These are phyloP conservation scores for Neurospora intermedia DNA, from an alignment of 495 filamentous ascomycete genomes.

Conservation along the genomic window DNA sequence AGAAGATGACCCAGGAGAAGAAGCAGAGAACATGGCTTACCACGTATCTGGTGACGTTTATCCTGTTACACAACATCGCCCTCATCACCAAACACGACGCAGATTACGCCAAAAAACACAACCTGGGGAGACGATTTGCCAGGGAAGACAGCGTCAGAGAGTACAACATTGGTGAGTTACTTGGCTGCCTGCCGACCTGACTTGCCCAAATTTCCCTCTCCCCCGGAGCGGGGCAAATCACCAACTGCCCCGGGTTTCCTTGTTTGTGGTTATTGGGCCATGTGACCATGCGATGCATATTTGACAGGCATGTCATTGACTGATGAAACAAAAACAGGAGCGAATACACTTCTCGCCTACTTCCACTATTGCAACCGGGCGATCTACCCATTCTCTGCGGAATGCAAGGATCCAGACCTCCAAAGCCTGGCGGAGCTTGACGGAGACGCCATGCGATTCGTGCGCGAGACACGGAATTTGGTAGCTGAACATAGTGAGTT, in stretches of 20 bases:
- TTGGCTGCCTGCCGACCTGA: neutral
- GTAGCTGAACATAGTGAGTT: constrained; percentile 33
- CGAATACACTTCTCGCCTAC: constrained; percentile 47
- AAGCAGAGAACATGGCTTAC: constrained; percentile 46
- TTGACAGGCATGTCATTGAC: neutral
- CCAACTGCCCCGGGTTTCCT: neutral
- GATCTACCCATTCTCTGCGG: constrained; percentile 36
- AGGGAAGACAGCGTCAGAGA: constrained; percentile 40
- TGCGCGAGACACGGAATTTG: constrained; percentile 27
- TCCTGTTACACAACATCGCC: constrained; percentile 47
- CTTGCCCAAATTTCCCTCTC: neutral
- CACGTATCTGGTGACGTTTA: constrained; percentile 47
- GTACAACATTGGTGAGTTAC: constrained; percentile 37
- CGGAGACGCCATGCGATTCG: constrained; percentile 25
- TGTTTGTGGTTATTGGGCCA: neutral
- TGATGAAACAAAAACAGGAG: constrained; percentile 25
- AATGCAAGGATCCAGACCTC: constrained; percentile 39
- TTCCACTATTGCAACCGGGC: constrained; percentile 52
- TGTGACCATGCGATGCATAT: neutral
- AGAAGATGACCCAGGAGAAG: constrained; percentile 45
- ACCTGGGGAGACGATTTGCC: constrained; percentile 39
- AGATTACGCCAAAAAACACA: constrained; percentile 43
- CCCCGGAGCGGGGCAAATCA: neutral
- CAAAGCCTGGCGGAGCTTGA: constrained; percentile 34
- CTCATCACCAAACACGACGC: constrained; percentile 46